phyloP scores from a whole-genome alignment of 2,329 filamentous ascomycete species.

The Ophiocordyceps polyrhachis-furcata region DNA sequence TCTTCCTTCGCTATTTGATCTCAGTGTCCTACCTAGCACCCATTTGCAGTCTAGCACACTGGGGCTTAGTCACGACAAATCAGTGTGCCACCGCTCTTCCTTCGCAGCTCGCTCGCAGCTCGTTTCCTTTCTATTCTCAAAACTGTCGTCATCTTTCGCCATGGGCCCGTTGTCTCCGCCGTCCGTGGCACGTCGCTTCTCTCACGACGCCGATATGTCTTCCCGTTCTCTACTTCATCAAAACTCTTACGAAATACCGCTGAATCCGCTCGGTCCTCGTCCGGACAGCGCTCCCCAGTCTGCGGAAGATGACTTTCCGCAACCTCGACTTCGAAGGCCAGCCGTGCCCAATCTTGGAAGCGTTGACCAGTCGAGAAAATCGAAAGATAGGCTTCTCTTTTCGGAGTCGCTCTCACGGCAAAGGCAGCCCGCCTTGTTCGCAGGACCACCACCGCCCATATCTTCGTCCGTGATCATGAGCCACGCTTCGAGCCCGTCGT shows the following conservation, averaged over 20 bases:
- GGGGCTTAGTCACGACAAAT: too few species aligned
- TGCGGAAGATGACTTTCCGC: slow-evolving; percentile 7
- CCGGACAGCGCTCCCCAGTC: slow-evolving; percentile 10
- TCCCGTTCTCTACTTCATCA: slow-evolving; percentile 8
- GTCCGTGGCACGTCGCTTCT: slow-evolving; percentile 7
- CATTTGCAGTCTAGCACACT: too few species aligned
- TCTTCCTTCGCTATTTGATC: too few species aligned
- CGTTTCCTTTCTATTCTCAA: too few species aligned
- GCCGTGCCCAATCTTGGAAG: slow-evolving; percentile 1
- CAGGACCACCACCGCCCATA: slow-evolving; percentile 32
- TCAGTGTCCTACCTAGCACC: too few species aligned
- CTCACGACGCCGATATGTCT: slow-evolving; percentile 9
- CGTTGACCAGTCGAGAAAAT: slow-evolving; percentile 4
- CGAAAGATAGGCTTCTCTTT: slow-evolving; percentile 10
- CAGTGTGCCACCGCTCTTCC: background rate
- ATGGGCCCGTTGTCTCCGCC: background rate
- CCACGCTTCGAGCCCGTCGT: slow-evolving; percentile 1
- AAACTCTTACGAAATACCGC: slow-evolving; percentile 16
- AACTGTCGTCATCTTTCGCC: background rate
- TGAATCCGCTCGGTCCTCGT: slow-evolving; percentile 20
- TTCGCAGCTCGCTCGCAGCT: background rate
- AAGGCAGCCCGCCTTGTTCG: slow-evolving; percentile 20
- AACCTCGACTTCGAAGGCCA: slow-evolving; percentile 7
- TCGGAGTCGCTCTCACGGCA: slow-evolving; percentile 13
- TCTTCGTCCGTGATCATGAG: slow-evolving; percentile 20